Evolutionary conservation across 805 yeast genomes (phyloP), one percentile per base, ranked within the genome.

Genomic region (Myxozyma sirexii): DNA sequence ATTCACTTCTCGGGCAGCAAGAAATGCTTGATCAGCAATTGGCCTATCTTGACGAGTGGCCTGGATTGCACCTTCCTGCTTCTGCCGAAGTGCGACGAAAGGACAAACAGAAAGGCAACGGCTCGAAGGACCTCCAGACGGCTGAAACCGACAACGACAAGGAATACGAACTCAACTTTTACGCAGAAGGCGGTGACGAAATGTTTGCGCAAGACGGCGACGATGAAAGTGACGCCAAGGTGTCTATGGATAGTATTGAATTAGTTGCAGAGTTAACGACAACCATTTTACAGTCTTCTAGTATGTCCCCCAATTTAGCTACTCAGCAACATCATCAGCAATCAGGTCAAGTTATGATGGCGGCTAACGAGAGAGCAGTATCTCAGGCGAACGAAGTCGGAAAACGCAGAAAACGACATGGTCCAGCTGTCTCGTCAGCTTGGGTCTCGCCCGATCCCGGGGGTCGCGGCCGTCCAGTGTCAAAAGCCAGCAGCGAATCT

Each of bases 401-500:
- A 26, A 60, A 56, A 27, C 57, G 64, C 12, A 54, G 62, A 4
- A 61, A 61, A 38, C 59, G 64, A 4, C 64, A 57, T 35, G 62
- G 62, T 15, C 64, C 64, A 2, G 64, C 64, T 6, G 62, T 61
- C 12, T 61, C 64, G 12, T 61, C 64, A 1, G 61, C 62, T 5
- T 61, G 62, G 64, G 44, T 57, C 15, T 33, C 57, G 15, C 62
- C 52, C 19, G 62, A 57, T 19, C 52, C 54, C 8, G 29, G 46
- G n/a, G 60, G 64, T 5, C 62, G 62, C 6, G 60, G 62, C 4
- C 56, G 62, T 24, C 63, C 63, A 13, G 8, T 39, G 4, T 39
- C 51, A 5, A 39, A 8, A 15, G 10, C 1, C n/a, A 7, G 23
- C 6, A 31, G 7, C 35, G 53, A 38, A 26, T 13, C 13, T 7